Base-by-base conservation (phyloP, 2,329 filamentous ascomycete genomes). In the Celoporthe dispersa region DNA sequence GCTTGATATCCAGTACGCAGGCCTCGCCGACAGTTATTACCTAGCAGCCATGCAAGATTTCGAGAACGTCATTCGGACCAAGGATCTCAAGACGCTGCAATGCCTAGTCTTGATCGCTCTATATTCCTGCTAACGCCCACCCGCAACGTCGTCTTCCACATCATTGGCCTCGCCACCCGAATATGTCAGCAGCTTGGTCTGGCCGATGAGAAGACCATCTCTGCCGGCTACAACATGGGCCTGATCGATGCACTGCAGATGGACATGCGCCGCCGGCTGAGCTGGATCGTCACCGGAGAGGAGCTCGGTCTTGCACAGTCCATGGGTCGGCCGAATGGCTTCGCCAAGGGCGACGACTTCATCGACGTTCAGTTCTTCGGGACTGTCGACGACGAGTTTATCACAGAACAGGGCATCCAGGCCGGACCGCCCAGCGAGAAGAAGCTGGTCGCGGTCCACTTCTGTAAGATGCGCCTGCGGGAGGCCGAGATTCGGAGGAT, bases 71-170 rank as follows among this genome's bases (percentile, higher is more conserved):
- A 87, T 98, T 68, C 90, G 91, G 67, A 90, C 91, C n/a, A 97
- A 97, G 84, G 93, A 98, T 78, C 81, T 98, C 39, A 93, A 91
- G 76, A 97, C 96, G 0, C 83, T 98, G 22, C 96, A 98, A 80
- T 98, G 95, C 75, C 90, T 98, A 68, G 87, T 92, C 3, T 82
- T 99, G 22, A 92, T 98, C 74, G 94, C 90, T 1, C 93, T 96
- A 76, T 98, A 98, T 79, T 98, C 96, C 85, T 98, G 28, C 83
- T 98, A 59, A 98, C 95, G 0, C 95, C 96, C 0, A 98, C 95
- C 1, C 86, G 94, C 71, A 97, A 94, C 6, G 94, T 95, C 22
- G 92, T 97, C 28, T 98, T 97, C 81, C 98, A 97, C 81, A 91
- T 98, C 64, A 89, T 98, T 61, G 96, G 96, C 8, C 87, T 97